Evolutionary conservation across 345 rosid species (phyloP).

Genomic region (Psidium friedrichsthalianum): DNA sequence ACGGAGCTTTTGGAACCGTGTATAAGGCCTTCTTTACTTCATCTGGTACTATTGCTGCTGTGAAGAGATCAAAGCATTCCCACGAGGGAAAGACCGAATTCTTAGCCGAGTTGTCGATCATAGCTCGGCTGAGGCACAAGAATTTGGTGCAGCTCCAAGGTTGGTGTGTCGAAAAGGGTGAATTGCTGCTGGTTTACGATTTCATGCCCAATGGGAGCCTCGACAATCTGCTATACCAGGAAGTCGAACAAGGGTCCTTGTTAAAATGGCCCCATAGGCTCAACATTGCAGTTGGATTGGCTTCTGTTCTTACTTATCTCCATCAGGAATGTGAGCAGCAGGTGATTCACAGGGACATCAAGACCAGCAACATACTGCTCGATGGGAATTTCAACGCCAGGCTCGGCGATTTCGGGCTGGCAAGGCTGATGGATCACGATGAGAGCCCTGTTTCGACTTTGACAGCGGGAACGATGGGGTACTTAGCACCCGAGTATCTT

Average conservation of each 20-base stretch:
- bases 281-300: constrained; percentile 67
- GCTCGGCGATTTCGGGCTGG: constrained; percentile 90
- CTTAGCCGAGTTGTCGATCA: constrained; percentile 69
- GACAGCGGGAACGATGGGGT: constrained; percentile 96
- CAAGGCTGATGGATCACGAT: constrained; percentile 87
- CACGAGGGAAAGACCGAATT: constrained; percentile 85
- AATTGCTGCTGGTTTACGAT: constrained; percentile 81
- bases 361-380: constrained; percentile 83
- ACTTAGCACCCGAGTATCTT: constrained; percentile 94
- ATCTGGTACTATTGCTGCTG: constrained; percentile 58
- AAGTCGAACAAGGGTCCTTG: constrained; percentile 22
- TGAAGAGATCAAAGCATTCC: constrained; percentile 73
- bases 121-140: constrained; percentile 92
- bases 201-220: constrained; percentile 94
- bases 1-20: constrained; percentile 84
- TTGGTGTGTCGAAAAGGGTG: constrained; percentile 88
- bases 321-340: constrained; percentile 96
- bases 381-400: constrained; percentile 75
- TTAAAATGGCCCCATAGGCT: constrained; percentile 64
- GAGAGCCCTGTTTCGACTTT: constrained; percentile 91
- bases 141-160: constrained; percentile 82
- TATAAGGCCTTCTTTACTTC: constrained; percentile 58
- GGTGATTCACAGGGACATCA: constrained; percentile 88
- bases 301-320: constrained; percentile 68
- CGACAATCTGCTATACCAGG: constrained; percentile 64